Base-by-base conservation (phyloP, 108 stramenopile genomes). In the Schizochytrium sp. region DNA sequence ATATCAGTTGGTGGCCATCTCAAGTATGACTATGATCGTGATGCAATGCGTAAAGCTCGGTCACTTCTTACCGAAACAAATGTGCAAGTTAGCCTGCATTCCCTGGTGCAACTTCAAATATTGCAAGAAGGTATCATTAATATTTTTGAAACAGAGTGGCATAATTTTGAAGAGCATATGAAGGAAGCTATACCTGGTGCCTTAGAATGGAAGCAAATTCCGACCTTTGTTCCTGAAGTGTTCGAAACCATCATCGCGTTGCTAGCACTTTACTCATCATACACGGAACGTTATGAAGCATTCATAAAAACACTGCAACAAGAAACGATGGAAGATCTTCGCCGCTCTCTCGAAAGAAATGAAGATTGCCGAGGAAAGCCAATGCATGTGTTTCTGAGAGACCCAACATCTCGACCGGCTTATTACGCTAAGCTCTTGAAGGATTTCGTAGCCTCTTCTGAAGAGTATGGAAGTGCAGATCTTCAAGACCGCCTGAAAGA, bases 21-120 rank as follows among this genome's bases (percentile, higher is more conserved):
- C 64, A 69, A 69, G 64, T 69, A 69, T 44, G 64, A 69, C 19
- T 69, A 69, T 44, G 64, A 69, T 44, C 64, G 64, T 44, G 64
- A 38, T 0, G 64, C 64, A 44, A 69, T 69, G 64, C 64, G 64
- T 0, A 69, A 69, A 44, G 64, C 64, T 7, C 64, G 64, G 10
- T 7, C 64, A 7, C 64, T 69, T 10, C 64, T 69, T 44, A 44
- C 64, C 28, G 64, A 44, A 0, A 44, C 64, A 12, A 69, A 69
- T 69, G 64, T 69, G 12, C 64, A 69, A 15, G 64, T 69, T 44
- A 44, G 50, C 28, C 76, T 83, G 3, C 76, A 83, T 2, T 10
- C 76, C 53, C 47, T 83, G 17, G 50, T 83, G 4, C 76, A 83
- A 2, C 76, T 83, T 28, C 50, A 83, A 28, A 17, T 83, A n/a